Base-by-base conservation (phyloP, 805 yeast genomes). In the Candida krabiensis region DNA sequence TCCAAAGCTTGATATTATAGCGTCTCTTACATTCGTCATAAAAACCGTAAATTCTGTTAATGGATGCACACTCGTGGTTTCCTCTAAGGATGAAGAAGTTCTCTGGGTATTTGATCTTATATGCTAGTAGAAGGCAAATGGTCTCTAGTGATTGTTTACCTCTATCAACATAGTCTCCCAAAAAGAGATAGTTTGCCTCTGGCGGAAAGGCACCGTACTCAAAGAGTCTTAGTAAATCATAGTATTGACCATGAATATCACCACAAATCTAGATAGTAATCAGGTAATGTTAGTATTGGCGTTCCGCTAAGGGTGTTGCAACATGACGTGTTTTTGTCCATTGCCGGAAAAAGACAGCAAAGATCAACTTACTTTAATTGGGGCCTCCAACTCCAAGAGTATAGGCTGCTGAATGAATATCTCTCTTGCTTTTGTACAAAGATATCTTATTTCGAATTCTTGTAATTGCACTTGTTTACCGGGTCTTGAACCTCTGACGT, bases 181-280 rank as follows among this genome's bases (percentile, higher is more conserved):
- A 69, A 62, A 91, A 91, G 56, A 91, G 72, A 70, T 91, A 91
- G 71, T 91, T 91, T 14, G 98, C 95, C 65, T 93, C 98, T 9
- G 99, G 99, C 2, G 99, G 99, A 75, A 93, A 91, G 2, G 98
- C 99, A 56, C 99, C 98, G 61, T 91, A 91, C 71, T 93, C 98
- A 58, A 91, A 91, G 55, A 91, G 77, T 67, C 99, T 84, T 63
- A 91, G 76, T 56, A 91, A 78, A 67, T 91, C 99, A 62, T 91
- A 91, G 68, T 93, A 91, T 69, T 91, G 99, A 41, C 99, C 99
- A 66, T 91, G 99, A 58, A 91, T 93, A 66, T 91, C 99, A 66
- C 99, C 99, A 70, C 96, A 89, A 43, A 85, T 85, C 38, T 43
- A 26, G 24, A 21, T 15, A 35, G 14, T 4, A n/a, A n/a, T n/a